These are phyloP conservation scores for Acidiella bohemica DNA, from an alignment of 495 filamentous ascomycete species.

Conservation along the genomic window DNA sequence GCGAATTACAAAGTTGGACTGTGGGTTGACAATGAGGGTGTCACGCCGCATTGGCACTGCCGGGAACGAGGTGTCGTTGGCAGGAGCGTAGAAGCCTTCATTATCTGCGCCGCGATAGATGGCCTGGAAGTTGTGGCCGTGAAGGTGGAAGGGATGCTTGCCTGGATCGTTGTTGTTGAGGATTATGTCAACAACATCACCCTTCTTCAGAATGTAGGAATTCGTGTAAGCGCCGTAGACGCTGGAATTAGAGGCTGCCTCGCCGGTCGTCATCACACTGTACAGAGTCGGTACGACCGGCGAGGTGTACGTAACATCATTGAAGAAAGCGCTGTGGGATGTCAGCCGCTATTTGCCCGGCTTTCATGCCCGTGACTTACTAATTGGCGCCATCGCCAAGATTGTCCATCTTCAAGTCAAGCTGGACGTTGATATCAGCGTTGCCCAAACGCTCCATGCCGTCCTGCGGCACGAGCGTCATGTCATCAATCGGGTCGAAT, in stretches of 20 bases:
- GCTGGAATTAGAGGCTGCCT: slow-evolving; percentile 43
- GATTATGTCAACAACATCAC: slow-evolving; percentile 60
- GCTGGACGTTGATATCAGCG: slow-evolving; percentile 45
- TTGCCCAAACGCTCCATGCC: slow-evolving; percentile 40
- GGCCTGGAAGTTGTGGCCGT: slow-evolving; percentile 76
- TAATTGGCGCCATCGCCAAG: slow-evolving; percentile 65
- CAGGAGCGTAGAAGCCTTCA: slow-evolving; percentile 33
- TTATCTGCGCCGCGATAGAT: slow-evolving; percentile 42
- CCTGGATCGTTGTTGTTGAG: slow-evolving; percentile 66
- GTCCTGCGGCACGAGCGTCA: slow-evolving; percentile 53
- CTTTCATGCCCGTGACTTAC: slow-evolving; percentile 26
- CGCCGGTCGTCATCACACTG: slow-evolving; percentile 52
- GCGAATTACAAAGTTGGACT: slow-evolving; percentile 33
- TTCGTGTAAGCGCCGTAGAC: slow-evolving; percentile 68
- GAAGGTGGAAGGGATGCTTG: slow-evolving; percentile 75
- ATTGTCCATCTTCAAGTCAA: slow-evolving; percentile 59
- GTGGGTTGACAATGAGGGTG: slow-evolving; percentile 39
- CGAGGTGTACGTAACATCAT: slow-evolving; percentile 57
- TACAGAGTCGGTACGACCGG: slow-evolving; percentile 75
- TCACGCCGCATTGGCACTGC: slow-evolving; percentile 43
- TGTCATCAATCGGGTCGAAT: slow-evolving; percentile 61
- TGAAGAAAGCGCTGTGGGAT: slow-evolving; percentile 54
- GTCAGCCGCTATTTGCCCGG: not conserved
- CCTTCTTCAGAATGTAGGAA: slow-evolving; percentile 50
- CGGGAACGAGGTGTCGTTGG: slow-evolving; percentile 31